A percentile compares a stretch with the other conserved stretches of the same genome.
These are phyloP conservation scores for Colletotrichum simmondsii DNA, from an alignment of 2,329 filamentous ascomycete genomes.

Conservation along the genomic window DNA sequence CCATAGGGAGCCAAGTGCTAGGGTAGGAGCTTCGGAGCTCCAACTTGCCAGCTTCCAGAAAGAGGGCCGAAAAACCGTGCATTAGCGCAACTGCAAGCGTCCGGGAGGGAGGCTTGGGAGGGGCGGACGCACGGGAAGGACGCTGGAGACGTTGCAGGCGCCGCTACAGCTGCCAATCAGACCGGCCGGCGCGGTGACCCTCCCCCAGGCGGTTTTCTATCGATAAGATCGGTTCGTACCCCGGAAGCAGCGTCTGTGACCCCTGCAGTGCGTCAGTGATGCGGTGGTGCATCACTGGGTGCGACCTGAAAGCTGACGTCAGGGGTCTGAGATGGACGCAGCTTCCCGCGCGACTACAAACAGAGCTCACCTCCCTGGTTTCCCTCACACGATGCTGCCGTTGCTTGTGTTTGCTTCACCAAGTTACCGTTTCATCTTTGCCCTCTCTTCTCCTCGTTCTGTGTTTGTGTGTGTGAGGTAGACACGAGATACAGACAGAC, in stretches of 20 bases:
- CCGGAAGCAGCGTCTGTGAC: conserved; percentile 19
- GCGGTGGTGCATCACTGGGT: conserved; percentile 16
- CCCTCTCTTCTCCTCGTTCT: background rate
- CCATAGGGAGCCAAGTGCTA: background rate
- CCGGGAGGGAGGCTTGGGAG: conserved; percentile 20
- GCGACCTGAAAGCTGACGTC: conserved; percentile 29
- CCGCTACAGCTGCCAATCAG: conserved; percentile 17
- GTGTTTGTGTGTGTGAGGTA: background rate
- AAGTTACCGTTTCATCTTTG: background rate
- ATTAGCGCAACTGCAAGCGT: conserved; percentile 31
- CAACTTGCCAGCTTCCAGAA: conserved; percentile 27
- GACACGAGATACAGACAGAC: conserved; percentile 10
- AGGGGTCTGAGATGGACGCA: conserved; percentile 17
- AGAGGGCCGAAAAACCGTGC: conserved; percentile 29
- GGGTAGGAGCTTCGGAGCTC: conserved; percentile 1
- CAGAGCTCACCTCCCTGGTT: conserved; percentile 8
- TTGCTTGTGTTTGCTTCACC: conserved; percentile 18
- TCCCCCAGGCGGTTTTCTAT: conserved; percentile 1
- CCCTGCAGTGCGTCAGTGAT: conserved; percentile 21
- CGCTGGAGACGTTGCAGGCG: conserved; percentile 1
- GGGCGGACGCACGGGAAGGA: background rate
- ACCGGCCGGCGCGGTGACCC: background rate
- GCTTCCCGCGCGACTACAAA: conserved; percentile 32
- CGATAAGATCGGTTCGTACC: conserved; percentile 24
- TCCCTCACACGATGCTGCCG: conserved; percentile 11